Conservation (phyloP, 1,284 basidiomycete genomes). For the Dichomitus squalens region DNA sequence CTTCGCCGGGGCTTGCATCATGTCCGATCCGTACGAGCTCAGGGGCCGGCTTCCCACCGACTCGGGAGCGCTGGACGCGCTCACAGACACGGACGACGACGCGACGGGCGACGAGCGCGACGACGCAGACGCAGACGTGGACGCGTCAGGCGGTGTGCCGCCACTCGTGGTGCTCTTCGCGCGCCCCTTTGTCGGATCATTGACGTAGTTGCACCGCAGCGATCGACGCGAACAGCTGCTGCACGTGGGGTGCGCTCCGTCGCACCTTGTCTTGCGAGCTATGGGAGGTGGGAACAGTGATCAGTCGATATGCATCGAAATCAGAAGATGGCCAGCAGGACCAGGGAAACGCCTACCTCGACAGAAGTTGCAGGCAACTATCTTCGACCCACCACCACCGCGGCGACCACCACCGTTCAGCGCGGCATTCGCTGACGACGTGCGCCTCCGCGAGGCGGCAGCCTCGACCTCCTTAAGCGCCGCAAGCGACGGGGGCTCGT, state of each 20-base stretch:
- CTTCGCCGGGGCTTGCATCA: slow-evolving; percentile 40
- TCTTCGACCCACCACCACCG: slow-evolving; percentile 70
- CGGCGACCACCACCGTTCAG: slow-evolving; percentile 9
- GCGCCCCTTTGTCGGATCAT: slow-evolving; percentile 48
- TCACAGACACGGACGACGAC: slow-evolving; percentile 39
- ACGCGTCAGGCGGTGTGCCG: slow-evolving; percentile 24
- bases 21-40: slow-evolving; percentile 39
- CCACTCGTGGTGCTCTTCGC: slow-evolving; percentile 21
- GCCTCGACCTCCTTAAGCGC: slow-evolving; percentile 19
- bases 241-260: slow-evolving; percentile 77
- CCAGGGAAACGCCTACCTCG: slow-evolving; percentile 52
- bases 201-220: slow-evolving; percentile 76
- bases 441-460: slow-evolving; percentile 45
- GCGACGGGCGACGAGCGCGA: slow-evolving; percentile 48
- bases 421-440: slow-evolving; percentile 67
- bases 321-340: slow-evolving; percentile 18
- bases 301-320: slow-evolving; percentile 10
- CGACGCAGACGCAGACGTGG: slow-evolving; percentile 26
- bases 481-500: slow-evolving; percentile 21
- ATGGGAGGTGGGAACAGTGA: slow-evolving; percentile 14
- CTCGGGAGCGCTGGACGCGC: slow-evolving; percentile 31
- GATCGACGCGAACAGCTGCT: slow-evolving; percentile 74
- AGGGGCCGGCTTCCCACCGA: slow-evolving; percentile 16
- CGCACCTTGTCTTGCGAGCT: slow-evolving; percentile 86
- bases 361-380: slow-evolving; percentile 83